These are phyloP conservation scores for Macrolepiota fuliginosa DNA, from an alignment of 768 basidiomycete genomes.

Conservation along the genomic window DNA sequence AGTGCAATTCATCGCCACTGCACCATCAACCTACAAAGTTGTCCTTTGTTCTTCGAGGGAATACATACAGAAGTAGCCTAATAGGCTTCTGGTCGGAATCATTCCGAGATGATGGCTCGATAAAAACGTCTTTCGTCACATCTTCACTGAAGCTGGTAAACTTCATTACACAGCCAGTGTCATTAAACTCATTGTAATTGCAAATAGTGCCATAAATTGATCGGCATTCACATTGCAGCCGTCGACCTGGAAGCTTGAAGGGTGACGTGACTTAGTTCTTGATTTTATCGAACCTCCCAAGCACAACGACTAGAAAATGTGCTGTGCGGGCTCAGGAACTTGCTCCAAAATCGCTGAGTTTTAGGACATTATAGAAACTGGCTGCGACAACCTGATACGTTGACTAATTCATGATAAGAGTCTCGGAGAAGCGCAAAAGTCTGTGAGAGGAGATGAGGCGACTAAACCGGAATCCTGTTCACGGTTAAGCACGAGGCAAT, in stretches of 20 bases:
- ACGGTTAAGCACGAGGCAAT: slow-evolving; percentile 1
- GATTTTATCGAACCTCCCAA: not conserved
- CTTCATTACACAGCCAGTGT: not conserved
- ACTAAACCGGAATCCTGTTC: not conserved
- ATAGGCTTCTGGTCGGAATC: not conserved
- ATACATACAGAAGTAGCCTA: not conserved
- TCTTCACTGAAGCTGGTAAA: not conserved
- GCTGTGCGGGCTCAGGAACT: not conserved
- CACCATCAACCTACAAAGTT: not conserved
- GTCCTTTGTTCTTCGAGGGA: not conserved
- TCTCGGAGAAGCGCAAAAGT: not conserved
- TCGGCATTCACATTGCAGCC: not conserved
- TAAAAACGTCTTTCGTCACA: not conserved
- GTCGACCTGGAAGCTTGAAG: not conserved
- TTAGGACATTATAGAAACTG: not conserved
- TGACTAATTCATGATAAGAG: not conserved
- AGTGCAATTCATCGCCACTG: not conserved
- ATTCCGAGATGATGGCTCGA: not conserved
- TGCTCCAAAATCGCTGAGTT: not conserved
- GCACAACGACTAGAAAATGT: not conserved
- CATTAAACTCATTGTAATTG: not conserved
- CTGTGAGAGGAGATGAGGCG: not conserved
- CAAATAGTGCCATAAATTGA: slow-evolving; percentile 1
- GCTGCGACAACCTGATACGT: not conserved
- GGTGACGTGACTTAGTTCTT: not conserved